Evolutionary conservation across 2,329 filamentous ascomycete genomes (phyloP).

Genomic region (Colletotrichum magnum): DNA sequence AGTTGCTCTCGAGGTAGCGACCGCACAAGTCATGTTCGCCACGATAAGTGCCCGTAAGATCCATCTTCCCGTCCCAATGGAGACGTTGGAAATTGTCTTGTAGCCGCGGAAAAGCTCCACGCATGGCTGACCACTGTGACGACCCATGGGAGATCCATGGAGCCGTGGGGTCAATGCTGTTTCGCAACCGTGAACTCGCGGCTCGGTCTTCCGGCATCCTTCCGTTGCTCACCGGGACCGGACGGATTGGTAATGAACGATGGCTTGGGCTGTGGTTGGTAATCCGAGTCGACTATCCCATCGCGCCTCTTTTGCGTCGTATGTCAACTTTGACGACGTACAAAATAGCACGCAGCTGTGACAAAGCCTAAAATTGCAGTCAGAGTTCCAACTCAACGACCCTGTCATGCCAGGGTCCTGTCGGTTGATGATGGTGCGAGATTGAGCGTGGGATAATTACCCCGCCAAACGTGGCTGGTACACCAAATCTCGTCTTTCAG

Average conservation of each 20-base stretch:
- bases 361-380: not conserved
- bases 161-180: slow-evolving; percentile 29
- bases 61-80: slow-evolving; percentile 30
- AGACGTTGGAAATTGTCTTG: slow-evolving; percentile 11
- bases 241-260: slow-evolving; percentile 27
- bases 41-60: slow-evolving; percentile 35
- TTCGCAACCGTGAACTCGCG: slow-evolving; percentile 18
- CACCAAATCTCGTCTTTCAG: slow-evolving; percentile 21
- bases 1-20: slow-evolving; percentile 18
- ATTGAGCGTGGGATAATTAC: slow-evolving; percentile 16
- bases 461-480: slow-evolving; percentile 39
- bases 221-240: slow-evolving; percentile 18
- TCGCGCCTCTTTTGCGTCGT: too few relatives aligned
- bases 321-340: too few relatives aligned
- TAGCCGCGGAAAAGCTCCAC: slow-evolving; percentile 33
- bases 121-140: slow-evolving; percentile 31
- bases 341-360: not conserved
- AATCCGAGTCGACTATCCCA: not conserved
- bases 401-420: slow-evolving; percentile 1
- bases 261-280: slow-evolving; percentile 3
- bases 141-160: slow-evolving; percentile 40
- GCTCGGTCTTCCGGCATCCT: slow-evolving; percentile 37
- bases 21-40: slow-evolving; percentile 39
- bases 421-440: slow-evolving; percentile 13
- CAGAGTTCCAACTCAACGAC: not conserved